These are phyloP conservation scores for Microstroma glucosiphilum DNA, from an alignment of 1,284 basidiomycete species.

Conservation along the genomic window DNA sequence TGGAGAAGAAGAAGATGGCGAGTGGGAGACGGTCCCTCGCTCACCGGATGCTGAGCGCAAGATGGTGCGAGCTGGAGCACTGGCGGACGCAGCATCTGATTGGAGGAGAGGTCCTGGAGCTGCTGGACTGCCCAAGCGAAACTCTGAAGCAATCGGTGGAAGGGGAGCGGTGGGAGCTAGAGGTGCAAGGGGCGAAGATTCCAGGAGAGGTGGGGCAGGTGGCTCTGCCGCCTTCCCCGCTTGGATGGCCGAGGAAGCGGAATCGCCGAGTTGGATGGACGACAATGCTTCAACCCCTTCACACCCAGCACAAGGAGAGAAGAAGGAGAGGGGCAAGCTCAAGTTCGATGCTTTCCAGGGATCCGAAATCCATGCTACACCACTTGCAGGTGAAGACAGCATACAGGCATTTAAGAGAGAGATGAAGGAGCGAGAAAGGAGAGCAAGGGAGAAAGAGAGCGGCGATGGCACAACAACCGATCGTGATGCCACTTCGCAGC, in stretches of 20 bases:
- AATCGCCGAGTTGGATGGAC: slow-evolving; percentile 88
- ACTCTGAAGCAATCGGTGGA: slow-evolving; percentile 5
- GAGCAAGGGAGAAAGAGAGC: slow-evolving; percentile 48
- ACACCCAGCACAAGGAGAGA: slow-evolving; percentile 49
- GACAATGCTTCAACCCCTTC: slow-evolving; percentile 57
- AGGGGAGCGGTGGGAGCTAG: slow-evolving; percentile 1
- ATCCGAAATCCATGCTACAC: slow-evolving; percentile 11
- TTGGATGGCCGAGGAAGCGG: slow-evolving; percentile 58
- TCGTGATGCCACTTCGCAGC: background rate
- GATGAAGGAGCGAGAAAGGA: slow-evolving; percentile 70
- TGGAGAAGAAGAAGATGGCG: slow-evolving; percentile 28
- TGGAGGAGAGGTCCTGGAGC: slow-evolving; percentile 10
- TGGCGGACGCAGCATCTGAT: slow-evolving; percentile 14
- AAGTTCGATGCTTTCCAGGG: slow-evolving; percentile 9
- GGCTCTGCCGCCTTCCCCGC: slow-evolving; percentile 15
- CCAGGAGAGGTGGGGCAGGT: background rate
- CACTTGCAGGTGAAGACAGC: slow-evolving; percentile 60
- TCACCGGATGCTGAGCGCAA: slow-evolving; percentile 19
- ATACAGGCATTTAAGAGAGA: slow-evolving; percentile 86
- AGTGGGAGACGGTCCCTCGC: slow-evolving; percentile 29
- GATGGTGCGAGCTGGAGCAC: slow-evolving; percentile 20
- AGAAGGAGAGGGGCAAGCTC: slow-evolving; percentile 59
- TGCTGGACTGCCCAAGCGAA: slow-evolving; percentile 1
- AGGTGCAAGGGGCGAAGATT: background rate
- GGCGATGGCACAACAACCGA: background rate